Evolutionary conservation across 164 flowering plant species (phyloP).

Genomic region (Vitis cinerea): DNA sequence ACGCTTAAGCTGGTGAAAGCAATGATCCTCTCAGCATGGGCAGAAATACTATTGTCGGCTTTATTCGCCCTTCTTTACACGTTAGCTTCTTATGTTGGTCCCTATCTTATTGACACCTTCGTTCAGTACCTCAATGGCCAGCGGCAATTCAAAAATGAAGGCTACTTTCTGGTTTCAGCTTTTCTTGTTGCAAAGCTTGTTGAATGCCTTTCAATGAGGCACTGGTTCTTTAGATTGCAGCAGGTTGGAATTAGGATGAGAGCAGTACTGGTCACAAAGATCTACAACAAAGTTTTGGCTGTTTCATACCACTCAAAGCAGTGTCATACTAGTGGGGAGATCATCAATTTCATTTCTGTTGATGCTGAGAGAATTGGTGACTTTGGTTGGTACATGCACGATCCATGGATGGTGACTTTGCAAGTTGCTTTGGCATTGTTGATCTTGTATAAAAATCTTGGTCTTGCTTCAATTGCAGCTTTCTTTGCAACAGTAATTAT

Average conservation of each 20-base stretch:
- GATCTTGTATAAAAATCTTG: conserved; percentile 38
- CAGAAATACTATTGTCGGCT: conserved; percentile 5
- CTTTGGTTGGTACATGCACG: conserved; percentile 52
- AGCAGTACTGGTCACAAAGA: conserved; percentile 30
- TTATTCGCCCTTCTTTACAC: conserved; percentile 22
- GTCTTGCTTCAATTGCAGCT: conserved; percentile 34
- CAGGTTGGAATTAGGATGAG: conserved; percentile 1
- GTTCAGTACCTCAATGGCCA: conserved; percentile 21
- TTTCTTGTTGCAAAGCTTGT: conserved; percentile 29
- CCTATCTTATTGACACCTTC: conserved; percentile 22
- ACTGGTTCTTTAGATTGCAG: too few species aligned
- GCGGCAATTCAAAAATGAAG: conserved; percentile 15
- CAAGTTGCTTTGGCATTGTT: conserved; percentile 43
- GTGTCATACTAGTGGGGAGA: conserved; percentile 46
- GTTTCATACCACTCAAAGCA: conserved; percentile 32
- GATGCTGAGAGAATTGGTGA: conserved; percentile 51
- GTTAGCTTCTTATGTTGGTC: conserved; percentile 21
- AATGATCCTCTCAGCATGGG: conserved; percentile 1
- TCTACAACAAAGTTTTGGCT: conserved; percentile 35
- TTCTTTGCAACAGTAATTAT: conserved; percentile 32
- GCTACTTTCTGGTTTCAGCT: conserved; percentile 16
- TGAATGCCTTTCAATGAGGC: neutral
- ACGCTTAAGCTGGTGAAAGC: conserved; percentile 8
- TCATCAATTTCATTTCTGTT: conserved; percentile 50
- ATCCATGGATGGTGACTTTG: conserved; percentile 38